Evolutionary conservation across 176 grass and related monocot genomes (phyloP).

Genomic region (Juncus effusus): DNA sequence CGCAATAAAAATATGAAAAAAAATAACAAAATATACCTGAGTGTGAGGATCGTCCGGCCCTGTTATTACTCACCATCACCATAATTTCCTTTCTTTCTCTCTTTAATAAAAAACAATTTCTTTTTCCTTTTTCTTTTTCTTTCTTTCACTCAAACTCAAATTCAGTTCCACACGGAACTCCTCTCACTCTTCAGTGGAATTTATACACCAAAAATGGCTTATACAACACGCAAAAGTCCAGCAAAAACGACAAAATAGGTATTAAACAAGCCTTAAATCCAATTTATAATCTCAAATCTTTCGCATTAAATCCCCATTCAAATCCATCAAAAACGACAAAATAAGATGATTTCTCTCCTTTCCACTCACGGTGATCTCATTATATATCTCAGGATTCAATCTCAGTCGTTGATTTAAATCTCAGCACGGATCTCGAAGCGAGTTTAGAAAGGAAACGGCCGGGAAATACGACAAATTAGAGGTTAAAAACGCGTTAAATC

Average conservation of each 20-base stretch:
- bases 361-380: not conserved
- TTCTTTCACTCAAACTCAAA: slow-evolving; percentile 11
- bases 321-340: slow-evolving; percentile 5
- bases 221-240: slow-evolving; percentile 10
- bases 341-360: slow-evolving; percentile 6
- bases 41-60: not conserved
- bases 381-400: not conserved
- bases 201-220: slow-evolving; percentile 16
- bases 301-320: slow-evolving; percentile 10
- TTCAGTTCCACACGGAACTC: slow-evolving; percentile 4
- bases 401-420: not conserved
- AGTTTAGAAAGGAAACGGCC: too few species aligned
- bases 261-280: slow-evolving; percentile 6
- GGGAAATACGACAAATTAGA: slow-evolving; percentile 1
- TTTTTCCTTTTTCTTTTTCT: slow-evolving; percentile 4
- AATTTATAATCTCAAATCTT: slow-evolving; percentile 12
- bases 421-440: slow-evolving; percentile 6
- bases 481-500: slow-evolving; percentile 11
- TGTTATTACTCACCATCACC: not conserved
- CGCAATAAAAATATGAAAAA: too few species aligned
- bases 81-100: slow-evolving; percentile 7
- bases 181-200: not conserved
- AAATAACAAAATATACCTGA: slow-evolving; percentile 16
- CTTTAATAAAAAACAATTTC: not conserved
- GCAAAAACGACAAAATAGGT: not conserved